Percentiles rank a stretch among this genome's conserved stretches.
These are phyloP conservation scores for Moricandia arvensis DNA, from an alignment of 345 rosid genomes.

Conservation along the genomic window DNA sequence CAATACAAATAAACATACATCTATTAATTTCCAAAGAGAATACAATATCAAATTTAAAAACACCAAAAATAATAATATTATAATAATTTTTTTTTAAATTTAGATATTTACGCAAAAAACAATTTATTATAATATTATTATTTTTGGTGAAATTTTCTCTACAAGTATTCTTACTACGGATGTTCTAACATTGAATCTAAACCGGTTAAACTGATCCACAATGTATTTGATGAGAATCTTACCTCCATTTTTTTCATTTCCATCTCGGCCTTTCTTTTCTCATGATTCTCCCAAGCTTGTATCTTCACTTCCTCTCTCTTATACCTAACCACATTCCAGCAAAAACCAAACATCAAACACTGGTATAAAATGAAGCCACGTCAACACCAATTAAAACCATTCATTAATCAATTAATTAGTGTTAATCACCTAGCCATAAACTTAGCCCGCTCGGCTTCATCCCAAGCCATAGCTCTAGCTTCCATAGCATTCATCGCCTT, in stretches of 20 bases:
- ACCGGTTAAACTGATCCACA: background rate
- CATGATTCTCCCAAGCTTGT: constrained; percentile 91
- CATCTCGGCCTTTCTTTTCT: constrained; percentile 93
- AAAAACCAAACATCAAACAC: background rate
- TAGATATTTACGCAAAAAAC: too few species aligned
- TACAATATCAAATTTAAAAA: too few species aligned
- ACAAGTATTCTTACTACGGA: too few species aligned
- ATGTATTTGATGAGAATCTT: background rate
- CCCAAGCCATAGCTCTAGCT: constrained; percentile 84
- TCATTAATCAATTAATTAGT: background rate
- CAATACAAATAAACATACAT: too few species aligned
- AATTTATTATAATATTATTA: too few species aligned
- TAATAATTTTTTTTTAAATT: too few species aligned
- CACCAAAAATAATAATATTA: too few species aligned
- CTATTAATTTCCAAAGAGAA: background rate
- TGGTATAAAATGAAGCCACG: background rate
- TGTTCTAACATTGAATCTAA: too few species aligned
- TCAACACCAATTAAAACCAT: background rate
- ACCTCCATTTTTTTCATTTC: constrained; percentile 93
- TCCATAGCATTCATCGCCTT: constrained; percentile 56
- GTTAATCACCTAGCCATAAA: constrained; percentile 75
- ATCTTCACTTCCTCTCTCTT: constrained; percentile 94
- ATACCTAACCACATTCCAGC: constrained; percentile 50
- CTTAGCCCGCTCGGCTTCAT: constrained; percentile 88
- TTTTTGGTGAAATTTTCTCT: too few species aligned